Evolutionary conservation across 1,284 basidiomycete species (phyloP), one percentile per base, ranked within the genome.

Genomic region (Heterobasidion irregulare): DNA sequence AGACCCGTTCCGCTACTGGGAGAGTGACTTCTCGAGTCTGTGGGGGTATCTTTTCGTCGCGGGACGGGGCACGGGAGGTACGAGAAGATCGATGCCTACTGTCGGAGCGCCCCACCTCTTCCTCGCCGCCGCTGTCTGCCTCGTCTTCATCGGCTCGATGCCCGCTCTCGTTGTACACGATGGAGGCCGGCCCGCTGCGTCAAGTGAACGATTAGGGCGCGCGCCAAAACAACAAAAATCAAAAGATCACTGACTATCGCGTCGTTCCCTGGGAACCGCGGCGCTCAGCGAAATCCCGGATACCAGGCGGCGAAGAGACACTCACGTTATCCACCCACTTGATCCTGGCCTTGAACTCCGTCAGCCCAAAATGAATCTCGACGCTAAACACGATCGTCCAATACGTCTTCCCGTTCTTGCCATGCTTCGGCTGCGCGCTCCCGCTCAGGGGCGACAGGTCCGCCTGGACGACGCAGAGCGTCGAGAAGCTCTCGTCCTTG

Each of bases 301-400:
- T 6, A 7, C 15, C 35, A 52, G 44, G 43, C 50, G 13, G 54
- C 16, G 8, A 49, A 15, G 59, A 35, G 13, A 43, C 2, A 71
- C 81, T 59, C 63, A 87, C 86, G 63, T 85, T 81, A 63, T 89
- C 86, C 48, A 82, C 75, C 87, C 86, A 89, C 66, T 89, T 89
- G 58, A 89, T 88, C 54, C 87, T 76, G 1, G 87, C 85, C 65
- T 74, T 84, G 71, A 89, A 89, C 68, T 90, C 87, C 0, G 86
- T 89, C 59, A 89, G 64, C 44, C 87, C 87, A 58, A 89, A 89
- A 64, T 89, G 85, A 55, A 90, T 89, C 65, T 89, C 87, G 38
- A 90, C 82, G 38, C 83, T 85, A 67, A 89, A 89, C 18, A 89
- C 82, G 57, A 89, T 88, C 18, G 84, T 87, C 85, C 85, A 89